Evolutionary conservation across 129 eudicot genomes (phyloP).

Genomic region (Ambrosia artemisiifolia): DNA sequence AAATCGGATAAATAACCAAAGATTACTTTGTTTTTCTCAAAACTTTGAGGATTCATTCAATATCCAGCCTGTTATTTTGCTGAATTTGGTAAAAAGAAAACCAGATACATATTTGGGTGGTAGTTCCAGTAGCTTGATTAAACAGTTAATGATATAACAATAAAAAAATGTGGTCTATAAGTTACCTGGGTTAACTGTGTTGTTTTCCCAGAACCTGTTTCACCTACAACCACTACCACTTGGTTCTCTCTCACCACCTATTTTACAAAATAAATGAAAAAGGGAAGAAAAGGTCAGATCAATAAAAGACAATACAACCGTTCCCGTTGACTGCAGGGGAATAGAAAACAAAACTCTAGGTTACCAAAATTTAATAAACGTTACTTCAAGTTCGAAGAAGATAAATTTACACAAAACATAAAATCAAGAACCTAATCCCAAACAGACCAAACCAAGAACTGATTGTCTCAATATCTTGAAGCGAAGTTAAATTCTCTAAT

Average conservation of each 20-base stretch:
- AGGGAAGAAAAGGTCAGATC: background rate
- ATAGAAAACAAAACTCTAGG: background rate
- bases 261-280: background rate
- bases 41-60: background rate
- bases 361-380: background rate
- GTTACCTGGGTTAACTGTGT: slow-evolving; percentile 76
- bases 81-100: background rate
- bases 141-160: background rate
- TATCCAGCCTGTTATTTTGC: background rate
- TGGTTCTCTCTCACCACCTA: slow-evolving; percentile 79
- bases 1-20: background rate
- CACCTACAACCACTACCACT: slow-evolving; percentile 74
- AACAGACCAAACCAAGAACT: background rate
- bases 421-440: background rate
- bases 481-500: background rate
- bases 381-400: background rate
- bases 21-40: background rate
- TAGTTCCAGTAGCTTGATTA: background rate
- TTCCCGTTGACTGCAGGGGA: background rate
- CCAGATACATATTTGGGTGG: background rate
- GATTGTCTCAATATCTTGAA: background rate
- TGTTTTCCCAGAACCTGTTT: slow-evolving; percentile 90
- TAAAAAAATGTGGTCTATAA: background rate
- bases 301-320: background rate
- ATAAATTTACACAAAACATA: background rate